Base-by-base conservation (phyloP, 441 rosid species). In the Mallotus japonicus region DNA sequence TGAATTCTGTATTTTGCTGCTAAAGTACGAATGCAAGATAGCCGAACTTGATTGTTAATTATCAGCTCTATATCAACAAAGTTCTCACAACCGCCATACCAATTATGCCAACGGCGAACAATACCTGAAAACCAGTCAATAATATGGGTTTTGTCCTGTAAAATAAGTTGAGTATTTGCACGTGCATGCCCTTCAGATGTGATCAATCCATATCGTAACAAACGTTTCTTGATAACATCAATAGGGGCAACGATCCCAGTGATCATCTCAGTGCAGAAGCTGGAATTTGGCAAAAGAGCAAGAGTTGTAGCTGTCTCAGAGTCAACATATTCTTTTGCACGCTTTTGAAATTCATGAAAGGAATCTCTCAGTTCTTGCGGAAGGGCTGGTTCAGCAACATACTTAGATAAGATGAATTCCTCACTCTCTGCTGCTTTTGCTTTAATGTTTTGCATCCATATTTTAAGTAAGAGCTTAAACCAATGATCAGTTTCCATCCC, bases 401-500 rank as follows among this genome's bases (percentile, higher is more conserved):
- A 82, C 79, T 87, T 88, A 50, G 98, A 88, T 79, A 95, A 82
- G 84, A 90, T 73, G 54, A 77, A 79, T 74, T 90, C 95, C 81
- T 92, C 95, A 65, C 83, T 83, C 73, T 76, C 80, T 55, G 80
- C 87, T 62, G 74, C 73, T 80, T 85, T 87, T 55, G 89, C 81
- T 53, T 84, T 81, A 62, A 87, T 42, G 14, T 85, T 84, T 81
- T 92, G 92, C 91, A 92, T 83, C 98, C 99, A 92, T 71, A 89
- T 77, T 76, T 89, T 88, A 75, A 91, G 77, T 57, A 95, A 80
- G 67, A 73, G 70, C 82, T 95, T 95, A 75, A 89, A 92, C 99
- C 98, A 95, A 69, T 95, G 97, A 86, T 92, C 99, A 8, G 96
- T 90, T 82, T 90, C 83, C 98, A 95, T 95, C 60, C 99, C 99